Base-by-base conservation (phyloP, 345 rosid genomes). In the Balakata baccata region DNA sequence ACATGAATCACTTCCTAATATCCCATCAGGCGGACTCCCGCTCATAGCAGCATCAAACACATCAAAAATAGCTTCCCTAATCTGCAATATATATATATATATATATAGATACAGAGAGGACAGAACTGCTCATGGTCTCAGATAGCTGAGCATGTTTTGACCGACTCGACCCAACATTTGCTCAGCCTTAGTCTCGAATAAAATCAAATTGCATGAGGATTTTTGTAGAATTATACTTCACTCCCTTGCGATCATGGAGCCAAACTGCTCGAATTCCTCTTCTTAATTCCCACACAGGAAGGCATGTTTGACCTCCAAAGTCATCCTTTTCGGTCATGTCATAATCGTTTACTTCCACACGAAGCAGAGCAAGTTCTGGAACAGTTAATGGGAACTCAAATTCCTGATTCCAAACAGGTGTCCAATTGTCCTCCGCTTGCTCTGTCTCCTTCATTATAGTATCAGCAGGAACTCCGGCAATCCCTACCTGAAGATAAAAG, bases 311-410 rank as follows among this genome's bases (percentile, higher is more conserved):
- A 6, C 97, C 95, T 0, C 84, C 87, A 64, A 92, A 87, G 72
- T 90, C 87, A 38, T 90, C 90, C 64, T 81, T 90, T 75, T 87
- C 89, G 3, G 93, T 82, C 86, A 85, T 84, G 84, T 87, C 86
- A 38, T 90, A 84, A 71, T 88, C 88, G 3, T 79, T 86, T 63
- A 90, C 97, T 85, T 88, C 88, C 23, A 88, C 63, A 37, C 86
- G 72, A 10, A 92, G 90, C 75, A 92, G 57, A 65, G 97, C 92
- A 0, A 86, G 84, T 68, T 90, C 89, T 0, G 93, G 97, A 71
- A 90, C 89, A 6, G 84, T 88, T 46, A 88, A 77, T 53, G 81
- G 79, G 78, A 88, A 92, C 64, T 68, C 82, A 59, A 92, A 88
- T 76, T 88, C 91, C 77, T 88, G 89, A 9, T 88, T 80, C 95